Evolutionary conservation across 352 stramenopile species (phyloP), one percentile per base, ranked within the genome.

Genomic region (Phytophthora melonis): DNA sequence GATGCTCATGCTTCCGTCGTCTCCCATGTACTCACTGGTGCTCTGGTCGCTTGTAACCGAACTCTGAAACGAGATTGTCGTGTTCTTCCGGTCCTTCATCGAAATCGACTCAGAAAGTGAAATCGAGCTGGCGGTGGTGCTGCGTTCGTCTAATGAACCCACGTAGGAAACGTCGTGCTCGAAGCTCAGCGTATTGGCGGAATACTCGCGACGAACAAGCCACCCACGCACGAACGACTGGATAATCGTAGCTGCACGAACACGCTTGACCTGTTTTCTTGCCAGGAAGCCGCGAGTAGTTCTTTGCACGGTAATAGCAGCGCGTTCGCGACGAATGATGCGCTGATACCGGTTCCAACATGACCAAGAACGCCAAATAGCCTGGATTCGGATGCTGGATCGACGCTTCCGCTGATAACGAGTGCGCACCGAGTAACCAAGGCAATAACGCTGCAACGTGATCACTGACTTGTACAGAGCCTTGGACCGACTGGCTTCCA

Each of bases 161-260:
- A 94, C 87, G 34, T 86, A 94, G 5, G 87, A 94, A 11, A 93
- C 86, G 50, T 93, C 86, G 18, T 87, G 83, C 14, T 92, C 86
- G 30, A 94, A 93, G 60, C 88, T 94, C 54, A 94, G 60, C 1
- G 88, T 95, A 67, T 93, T 94, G 0, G 86, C 87, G 8, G 85
- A 93, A 60, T 89, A 88, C 55, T 93, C 87, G 3, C 88, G 87
- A 57, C 88, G 82, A 32, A 95, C 88, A 30, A 95, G 79, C 88
- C 88, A 96, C 16, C 89, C 87, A 65, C 89, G 86, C 19, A 95
- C 84, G 62, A 91, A 93, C 16, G 87, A 92, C 70, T 96, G 89
- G 54, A 97, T 90, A 9, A 83, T 68, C 8, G 85, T 89, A 4
- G 68, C 80, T 1, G 87, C 80, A 54, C 83, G 83, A 18, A 82